Conservation (phyloP, 129 eudicot species). For the Chrysanthemum makinoi region DNA sequence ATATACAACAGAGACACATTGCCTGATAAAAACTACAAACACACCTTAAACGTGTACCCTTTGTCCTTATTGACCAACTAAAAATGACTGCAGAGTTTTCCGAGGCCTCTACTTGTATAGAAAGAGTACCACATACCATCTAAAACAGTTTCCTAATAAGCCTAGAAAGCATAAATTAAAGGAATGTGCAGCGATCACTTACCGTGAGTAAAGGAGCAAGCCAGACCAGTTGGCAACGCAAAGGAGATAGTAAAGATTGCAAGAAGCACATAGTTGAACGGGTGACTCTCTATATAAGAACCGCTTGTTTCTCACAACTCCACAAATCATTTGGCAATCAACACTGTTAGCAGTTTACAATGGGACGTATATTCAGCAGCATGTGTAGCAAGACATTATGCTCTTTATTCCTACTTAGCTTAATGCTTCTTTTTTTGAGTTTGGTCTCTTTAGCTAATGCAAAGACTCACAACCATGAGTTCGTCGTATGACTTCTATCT, state of each 20-base stretch:
- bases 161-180: no score
- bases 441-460: conserved; percentile 43
- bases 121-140: no score
- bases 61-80: no score
- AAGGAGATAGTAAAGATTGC: conserved; percentile 60
- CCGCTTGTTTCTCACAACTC: no score
- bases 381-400: conserved; percentile 13
- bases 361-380: conserved; percentile 35
- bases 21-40: no score
- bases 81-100: no score
- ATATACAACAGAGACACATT: no score
- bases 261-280: conserved; percentile 62
- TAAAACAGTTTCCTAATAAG: no score
- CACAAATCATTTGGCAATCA: no score
- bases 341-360: conserved; percentile 13
- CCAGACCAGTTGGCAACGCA: conserved; percentile 60
- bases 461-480: conserved; percentile 64
- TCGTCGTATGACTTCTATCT: conserved; percentile 50
- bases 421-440: conserved; percentile 44
- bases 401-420: conserved; percentile 31
- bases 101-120: no score
- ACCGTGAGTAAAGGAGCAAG: conserved; percentile 80
- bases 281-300: conserved; percentile 31
- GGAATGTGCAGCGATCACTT: conserved; percentile 11
- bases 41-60: no score